Conservation (phyloP, 345 rosid genomes). For the Psidium guajava region DNA sequence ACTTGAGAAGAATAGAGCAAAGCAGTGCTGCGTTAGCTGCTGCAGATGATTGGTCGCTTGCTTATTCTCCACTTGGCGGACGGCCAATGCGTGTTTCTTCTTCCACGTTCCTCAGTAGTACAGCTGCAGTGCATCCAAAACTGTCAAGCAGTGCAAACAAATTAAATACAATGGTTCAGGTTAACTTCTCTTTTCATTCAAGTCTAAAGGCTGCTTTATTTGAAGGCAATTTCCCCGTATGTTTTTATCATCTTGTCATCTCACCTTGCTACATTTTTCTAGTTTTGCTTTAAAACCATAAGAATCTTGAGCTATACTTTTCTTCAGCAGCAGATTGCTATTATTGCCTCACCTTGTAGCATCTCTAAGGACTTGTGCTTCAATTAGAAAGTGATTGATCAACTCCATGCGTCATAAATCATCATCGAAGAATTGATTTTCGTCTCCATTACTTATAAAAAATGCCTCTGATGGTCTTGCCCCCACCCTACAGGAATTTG, state of each 20-base stretch:
- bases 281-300: neutral
- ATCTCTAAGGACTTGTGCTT: neutral
- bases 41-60: slow-evolving; percentile 74
- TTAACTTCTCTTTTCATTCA: slow-evolving; percentile 1
- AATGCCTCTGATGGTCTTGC: neutral
- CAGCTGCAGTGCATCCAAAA: slow-evolving; percentile 38
- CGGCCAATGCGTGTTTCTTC: slow-evolving; percentile 26
- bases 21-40: slow-evolving; percentile 75
- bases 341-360: neutral
- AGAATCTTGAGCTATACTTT: neutral
- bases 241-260: neutral
- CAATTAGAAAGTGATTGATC: neutral
- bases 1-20: slow-evolving; percentile 68
- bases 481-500: slow-evolving; percentile 35
- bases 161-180: slow-evolving; percentile 83
- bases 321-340: neutral
- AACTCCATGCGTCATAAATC: neutral
- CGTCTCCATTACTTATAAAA: neutral
- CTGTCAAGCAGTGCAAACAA: slow-evolving; percentile 73
- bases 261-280: neutral
- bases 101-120: slow-evolving; percentile 18
- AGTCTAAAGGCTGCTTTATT: neutral
- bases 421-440: neutral
- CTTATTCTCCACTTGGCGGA: slow-evolving; percentile 40
- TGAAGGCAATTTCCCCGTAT: neutral